phyloP scores from a whole-genome alignment of 192 early-diverging fungal species.

The Coemansia sp. region DNA sequence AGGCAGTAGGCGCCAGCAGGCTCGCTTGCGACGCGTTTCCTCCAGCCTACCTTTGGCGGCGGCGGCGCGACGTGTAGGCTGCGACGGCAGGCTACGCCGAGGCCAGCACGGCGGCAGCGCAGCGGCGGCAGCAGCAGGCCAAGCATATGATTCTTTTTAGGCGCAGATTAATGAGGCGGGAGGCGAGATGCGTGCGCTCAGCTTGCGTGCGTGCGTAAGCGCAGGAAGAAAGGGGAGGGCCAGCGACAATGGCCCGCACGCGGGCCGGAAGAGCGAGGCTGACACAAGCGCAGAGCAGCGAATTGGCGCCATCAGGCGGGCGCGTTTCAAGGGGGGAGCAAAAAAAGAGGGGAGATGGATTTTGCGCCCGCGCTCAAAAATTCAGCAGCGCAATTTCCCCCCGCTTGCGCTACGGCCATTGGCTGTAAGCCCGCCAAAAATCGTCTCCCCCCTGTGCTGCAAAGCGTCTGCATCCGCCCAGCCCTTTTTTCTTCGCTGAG shows the following conservation, averaged over 20 bases:
- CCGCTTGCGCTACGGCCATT: conserved; percentile 12
- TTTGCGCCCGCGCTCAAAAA: conserved; percentile 12
- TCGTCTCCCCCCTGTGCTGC: conserved; percentile 7
- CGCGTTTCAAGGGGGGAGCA: background rate
- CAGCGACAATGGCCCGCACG: no score
- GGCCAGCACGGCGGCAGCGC: background rate
- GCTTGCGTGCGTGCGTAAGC: no score
- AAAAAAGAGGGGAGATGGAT: conserved; percentile 4
- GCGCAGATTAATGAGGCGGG: background rate
- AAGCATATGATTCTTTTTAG: background rate
- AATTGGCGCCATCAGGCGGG: background rate
- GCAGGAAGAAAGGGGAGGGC: no score
- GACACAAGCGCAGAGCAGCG: background rate
- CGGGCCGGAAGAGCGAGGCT: no score
- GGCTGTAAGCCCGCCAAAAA: conserved; percentile 1
- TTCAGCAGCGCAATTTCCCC: conserved; percentile 9
- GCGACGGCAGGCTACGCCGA: background rate
- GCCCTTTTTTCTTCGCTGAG: conserved; percentile 16
- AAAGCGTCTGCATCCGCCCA: background rate
- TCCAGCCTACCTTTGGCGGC: conserved; percentile 15
- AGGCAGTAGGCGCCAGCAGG: conserved; percentile 7
- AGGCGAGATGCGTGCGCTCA: no score
- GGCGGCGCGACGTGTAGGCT: background rate
- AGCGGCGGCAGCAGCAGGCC: background rate
- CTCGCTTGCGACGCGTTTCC: conserved; percentile 7